A percentile compares a stretch with the other conserved stretches of the same genome.
These are phyloP conservation scores for Microcyclospora tardicrescens DNA, from an alignment of 2,329 filamentous ascomycete species.

Conservation along the genomic window DNA sequence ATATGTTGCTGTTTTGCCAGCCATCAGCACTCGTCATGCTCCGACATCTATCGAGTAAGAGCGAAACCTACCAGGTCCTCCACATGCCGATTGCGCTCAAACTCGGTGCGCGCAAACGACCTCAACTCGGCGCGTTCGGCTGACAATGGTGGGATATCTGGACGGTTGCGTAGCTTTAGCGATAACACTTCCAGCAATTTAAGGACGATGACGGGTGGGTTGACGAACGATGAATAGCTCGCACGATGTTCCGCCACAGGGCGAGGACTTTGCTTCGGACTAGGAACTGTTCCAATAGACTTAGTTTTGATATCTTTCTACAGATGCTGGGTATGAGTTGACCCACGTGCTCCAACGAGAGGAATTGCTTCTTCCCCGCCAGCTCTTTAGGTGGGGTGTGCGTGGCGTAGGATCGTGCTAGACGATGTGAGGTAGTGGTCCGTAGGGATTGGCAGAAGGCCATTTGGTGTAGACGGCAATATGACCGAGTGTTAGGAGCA, in stretches of 20 bases:
- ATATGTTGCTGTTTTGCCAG: constrained; percentile 27
- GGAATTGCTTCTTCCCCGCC: constrained; percentile 18
- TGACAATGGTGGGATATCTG: constrained; percentile 23
- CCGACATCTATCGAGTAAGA: background rate
- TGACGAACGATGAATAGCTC: constrained; percentile 26
- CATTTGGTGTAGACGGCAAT: no score
- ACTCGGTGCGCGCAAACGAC: constrained; percentile 36
- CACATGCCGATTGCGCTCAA: constrained; percentile 33
- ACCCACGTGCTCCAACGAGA: constrained; percentile 25
- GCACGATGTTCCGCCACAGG: constrained; percentile 36
- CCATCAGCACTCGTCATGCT: constrained; percentile 3
- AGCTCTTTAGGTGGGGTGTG: constrained; percentile 19
- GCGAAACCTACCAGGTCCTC: constrained; percentile 31
- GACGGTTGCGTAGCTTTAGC: background rate
- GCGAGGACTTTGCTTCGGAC: constrained; percentile 34
- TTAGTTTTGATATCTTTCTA: background rate
- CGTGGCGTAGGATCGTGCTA: constrained; percentile 13
- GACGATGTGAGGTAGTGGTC: no score
- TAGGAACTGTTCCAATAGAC: constrained; percentile 31
- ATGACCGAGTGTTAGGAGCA: no score
- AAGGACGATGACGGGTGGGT: background rate
- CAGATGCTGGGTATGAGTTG: background rate
- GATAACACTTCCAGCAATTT: background rate
- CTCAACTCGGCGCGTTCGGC: constrained; percentile 31
- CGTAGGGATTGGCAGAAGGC: no score